Base-by-base conservation (phyloP, 495 filamentous ascomycete genomes). In the Amniculicola lignicola region DNA sequence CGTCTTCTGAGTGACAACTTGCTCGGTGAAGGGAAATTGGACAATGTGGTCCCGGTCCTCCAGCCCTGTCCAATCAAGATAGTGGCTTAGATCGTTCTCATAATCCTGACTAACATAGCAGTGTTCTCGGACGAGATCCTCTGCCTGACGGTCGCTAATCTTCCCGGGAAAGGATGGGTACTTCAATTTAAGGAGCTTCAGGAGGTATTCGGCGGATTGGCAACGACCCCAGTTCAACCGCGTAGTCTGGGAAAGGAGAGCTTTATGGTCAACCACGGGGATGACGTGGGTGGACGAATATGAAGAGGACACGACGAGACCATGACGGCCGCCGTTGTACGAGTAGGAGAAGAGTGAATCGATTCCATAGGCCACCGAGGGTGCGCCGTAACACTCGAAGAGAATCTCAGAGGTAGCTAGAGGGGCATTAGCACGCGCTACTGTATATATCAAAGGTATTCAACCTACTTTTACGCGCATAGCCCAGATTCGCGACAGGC, bases 271-370 rank as follows among this genome's bases (percentile, higher is more conserved):
- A 45, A 95, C 75, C 1, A 98, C 88, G 2, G 93, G 93, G 40
- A 98, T 95, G n/a, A 97, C 74, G 67, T 98, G 94, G 1, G 93
- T 98, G 0, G 93, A 84, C 18, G 88, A 94, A 64, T 96, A 86
- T 1, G 90, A 92, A 0, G 90, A 94, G 4, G 89, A 94, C 11
- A 98, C 79, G 19, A 98, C 88, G 1, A 97, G 76, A 9, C 93
- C 93, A 19, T 85, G 89, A n/a, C 75, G 82, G 51, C 93, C 93
- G 40, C 85, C 78, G 65, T 98, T 97, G 71, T 95, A 87, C 31
- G 83, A 81, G 75, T 94, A 98, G 6, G 91, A 92, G 71, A 97
- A 96, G 3, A 98, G 81, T 2, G 89, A 90, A 69, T 98, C 93
- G 72, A 98, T 93, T 27, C 93, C 93, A 66, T 90, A 96, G 28